Evolutionary conservation across 257 asterid species (phyloP), one percentile per base, ranked within the genome.

Genomic region (Solanum ossicruentum): DNA sequence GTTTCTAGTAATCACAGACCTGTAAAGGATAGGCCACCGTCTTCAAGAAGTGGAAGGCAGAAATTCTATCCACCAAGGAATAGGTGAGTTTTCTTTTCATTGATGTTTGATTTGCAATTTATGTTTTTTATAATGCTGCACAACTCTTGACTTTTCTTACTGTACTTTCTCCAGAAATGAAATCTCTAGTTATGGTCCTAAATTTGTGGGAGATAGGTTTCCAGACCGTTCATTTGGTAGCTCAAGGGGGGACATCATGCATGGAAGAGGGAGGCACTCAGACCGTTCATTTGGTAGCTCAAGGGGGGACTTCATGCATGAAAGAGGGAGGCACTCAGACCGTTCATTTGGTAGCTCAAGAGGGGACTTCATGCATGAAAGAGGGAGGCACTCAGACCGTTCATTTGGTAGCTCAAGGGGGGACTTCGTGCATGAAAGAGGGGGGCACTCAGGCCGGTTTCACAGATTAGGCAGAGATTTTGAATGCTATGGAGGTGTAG

Each of bases 311-410:
- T 92, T 93, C 90, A 87, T 88, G 82, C 89, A 80, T 84, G 98
- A 94, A 87, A 93, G 91, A 88, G 97, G 98, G 36, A 91, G 92
- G 90, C 86, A 77, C 15, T 87, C 91, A 16, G 92, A 92, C 57
- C 88, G 93, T n/a, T n/a, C n/a, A 10, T 84, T 87, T 71, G 91
- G 95, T 87, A 89, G 88, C 87, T 85, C 96, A 63, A 88, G 93
- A 83, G 91, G 85, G n/a, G 84, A 78, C 84, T 92, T 93, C 90
- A 87, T 88, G 82, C 89, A 80, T 84, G 98, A 95, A 87, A 32
- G 39, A 32, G 39, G 39, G 39, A 32, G 39, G 39, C 39, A 32
- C 39, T 32, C 88, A 20, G 93, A 91, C 70, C 93, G 85, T 78
- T 80, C 97, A 10, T 84, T 87, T 71, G 91, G 95, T 87, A 89